Evolutionary conservation across 495 filamentous ascomycete genomes (phyloP), one percentile per base, ranked within the genome.

Genomic region (Astrothelium macrocarpum): DNA sequence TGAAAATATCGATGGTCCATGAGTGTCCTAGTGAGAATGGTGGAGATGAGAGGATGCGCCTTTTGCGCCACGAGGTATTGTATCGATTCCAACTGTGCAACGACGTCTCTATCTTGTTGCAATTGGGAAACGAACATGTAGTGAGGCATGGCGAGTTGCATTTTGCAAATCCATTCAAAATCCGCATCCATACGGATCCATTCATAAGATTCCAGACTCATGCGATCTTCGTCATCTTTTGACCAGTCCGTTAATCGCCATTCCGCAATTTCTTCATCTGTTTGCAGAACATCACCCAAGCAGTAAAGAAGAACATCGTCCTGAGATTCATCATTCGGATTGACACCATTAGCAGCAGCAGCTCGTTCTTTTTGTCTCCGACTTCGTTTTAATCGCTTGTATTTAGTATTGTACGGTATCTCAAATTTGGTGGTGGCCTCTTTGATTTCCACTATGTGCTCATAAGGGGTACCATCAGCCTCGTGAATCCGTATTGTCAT

Each of bases 401-500:
- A 99, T 71, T 99, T 99, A 0, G 94, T 99, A 71, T 97, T 97
- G 71, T 99, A 99, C 16, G 93, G 91, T 63, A 99, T 97, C 56
- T 96, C 91, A 63, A 97, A 87, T 63, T 85, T 88, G 7, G 86
- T 88, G 43, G 82, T 79, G 9, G 85, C 84, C 62, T 96, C 91
- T 67, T 90, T 91, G 71, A 99, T 95, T 62, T 96, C 89, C 29
- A 96, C 89, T 67, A 96, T 95, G 71, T 99, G 94, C 74, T 99
- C 94, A 73, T 99, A 99, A 25, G 94, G 94, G 1, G 95, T 97
- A 18, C 94, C 94, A 72, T 99, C 95, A 29, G 94, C 95, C 76
- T 99, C 94, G 77, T 99, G 94, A 65, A 99, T 97, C 53, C 95
- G 84, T 67, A 99, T 89, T 0, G 94, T 97, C 88, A 97, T 95